Percentiles rank a stretch among this genome's conserved stretches.
phyloP scores from a whole-genome alignment of 2,329 filamentous ascomycete species.

The Neopestalotiopsis sp. region DNA sequence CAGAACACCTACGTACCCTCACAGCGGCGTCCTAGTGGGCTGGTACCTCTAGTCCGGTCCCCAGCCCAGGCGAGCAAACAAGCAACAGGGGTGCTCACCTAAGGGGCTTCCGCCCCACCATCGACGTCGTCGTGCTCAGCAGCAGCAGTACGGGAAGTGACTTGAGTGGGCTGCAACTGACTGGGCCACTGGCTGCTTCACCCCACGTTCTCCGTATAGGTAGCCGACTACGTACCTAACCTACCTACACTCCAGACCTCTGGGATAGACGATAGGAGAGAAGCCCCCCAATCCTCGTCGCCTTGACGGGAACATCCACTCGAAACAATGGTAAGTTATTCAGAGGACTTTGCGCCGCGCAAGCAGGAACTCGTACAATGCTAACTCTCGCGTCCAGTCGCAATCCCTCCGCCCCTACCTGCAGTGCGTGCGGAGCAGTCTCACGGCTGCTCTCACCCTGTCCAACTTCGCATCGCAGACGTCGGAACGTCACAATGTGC shows the following conservation, averaged over 20 bases:
- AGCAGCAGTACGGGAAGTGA: background rate
- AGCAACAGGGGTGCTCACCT: background rate
- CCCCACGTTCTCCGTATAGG: constrained; percentile 12
- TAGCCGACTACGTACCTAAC: background rate
- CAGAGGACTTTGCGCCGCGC: background rate
- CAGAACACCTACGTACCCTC: background rate
- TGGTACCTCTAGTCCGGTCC: background rate
- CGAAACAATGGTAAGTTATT: constrained; percentile 2
- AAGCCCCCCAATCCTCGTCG: constrained; percentile 23
- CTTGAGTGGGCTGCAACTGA: background rate
- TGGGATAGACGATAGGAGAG: constrained; percentile 4
- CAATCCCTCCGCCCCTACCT: constrained; percentile 97
- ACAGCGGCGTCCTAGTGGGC: background rate
- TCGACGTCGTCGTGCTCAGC: constrained; percentile 8
- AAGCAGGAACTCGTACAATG: background rate
- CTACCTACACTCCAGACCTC: background rate
- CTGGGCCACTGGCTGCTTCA: constrained; percentile 6
- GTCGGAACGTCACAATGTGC: constrained; percentile 96
- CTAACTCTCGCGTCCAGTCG: constrained; percentile 62
- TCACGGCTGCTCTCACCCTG: constrained; percentile 90
- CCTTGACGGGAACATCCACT: constrained; percentile 20
- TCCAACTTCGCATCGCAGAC: constrained; percentile 98
- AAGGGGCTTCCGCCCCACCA: constrained; percentile 8
- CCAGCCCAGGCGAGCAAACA: background rate
- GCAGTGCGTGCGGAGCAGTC: constrained; percentile 91